Conservation (phyloP, 208 protist species). For the Acanthamoeba sp. region DNA sequence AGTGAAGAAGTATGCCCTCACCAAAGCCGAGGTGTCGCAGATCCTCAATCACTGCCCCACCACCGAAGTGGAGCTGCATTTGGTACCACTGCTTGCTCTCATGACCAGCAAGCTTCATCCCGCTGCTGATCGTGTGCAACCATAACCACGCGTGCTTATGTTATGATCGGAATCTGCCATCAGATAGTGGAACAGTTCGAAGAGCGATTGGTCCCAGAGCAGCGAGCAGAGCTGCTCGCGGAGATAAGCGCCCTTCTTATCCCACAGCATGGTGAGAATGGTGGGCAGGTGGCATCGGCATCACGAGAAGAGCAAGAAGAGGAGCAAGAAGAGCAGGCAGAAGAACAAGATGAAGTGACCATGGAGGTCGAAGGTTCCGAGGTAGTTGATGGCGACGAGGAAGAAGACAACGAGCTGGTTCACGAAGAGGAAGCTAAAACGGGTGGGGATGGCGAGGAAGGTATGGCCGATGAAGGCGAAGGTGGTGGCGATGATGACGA, state of each 20-base stretch:
- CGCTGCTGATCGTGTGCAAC: too few relatives aligned
- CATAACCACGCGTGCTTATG: background rate
- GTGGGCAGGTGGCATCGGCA: background rate
- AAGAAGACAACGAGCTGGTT: background rate
- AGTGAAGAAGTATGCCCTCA: background rate
- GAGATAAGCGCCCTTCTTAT: background rate
- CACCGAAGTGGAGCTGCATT: constrained; percentile 43
- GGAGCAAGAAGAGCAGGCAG: background rate
- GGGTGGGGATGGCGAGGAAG: background rate
- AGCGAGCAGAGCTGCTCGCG: background rate
- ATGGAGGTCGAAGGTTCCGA: constrained; percentile 2
- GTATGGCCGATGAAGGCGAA: background rate
- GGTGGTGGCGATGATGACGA: too few relatives aligned
- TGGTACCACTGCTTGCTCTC: background rate
- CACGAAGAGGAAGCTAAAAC: background rate
- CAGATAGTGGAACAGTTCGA: constrained; percentile 37
- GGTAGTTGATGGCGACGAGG: background rate
- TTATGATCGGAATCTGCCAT: background rate
- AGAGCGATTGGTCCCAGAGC: background rate
- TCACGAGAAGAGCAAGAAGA: background rate
- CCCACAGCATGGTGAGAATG: background rate
- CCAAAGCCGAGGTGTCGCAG: constrained; percentile 39
- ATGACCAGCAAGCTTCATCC: too few relatives aligned
- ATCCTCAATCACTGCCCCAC: constrained; percentile 49
- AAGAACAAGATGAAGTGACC: background rate